Base-by-base conservation (phyloP, 2,329 filamentous ascomycete species). In the Cladobotryum mycophilum region DNA sequence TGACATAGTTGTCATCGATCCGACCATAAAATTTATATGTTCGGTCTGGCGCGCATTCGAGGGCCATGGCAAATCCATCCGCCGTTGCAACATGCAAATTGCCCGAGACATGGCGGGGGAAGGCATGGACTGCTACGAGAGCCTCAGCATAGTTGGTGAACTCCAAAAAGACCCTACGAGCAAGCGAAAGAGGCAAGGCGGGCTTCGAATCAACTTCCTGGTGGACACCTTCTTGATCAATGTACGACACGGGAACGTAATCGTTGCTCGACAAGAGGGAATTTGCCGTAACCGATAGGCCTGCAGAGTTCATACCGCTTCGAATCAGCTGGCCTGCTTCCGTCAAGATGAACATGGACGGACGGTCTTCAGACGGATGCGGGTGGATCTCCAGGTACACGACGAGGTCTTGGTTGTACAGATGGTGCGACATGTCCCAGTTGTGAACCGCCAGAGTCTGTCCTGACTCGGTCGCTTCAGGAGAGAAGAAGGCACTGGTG, bases 401-500 rank as follows among this genome's bases (percentile, higher is more conserved):
- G 18, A 59, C 48, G n/a, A 53, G 43, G 51, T 63, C 57, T 13
- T 58, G 22, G 20, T 58, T 45, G 17, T 47, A 55, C 11, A 64
- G 51, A 8, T 49, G 52, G 13, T 49, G 47, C 1, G 51, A 53
- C 55, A 63, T 60, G 58, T 81, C 78, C 79, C 78, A 82, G 53
- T 80, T 82, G 63, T 81, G 78, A 3, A 67, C 70, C 7, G 80
- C 61, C 7, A 53, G 41, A 53, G 70, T 75, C n/a, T 52, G 45
- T n/a, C 55, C 53, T 8, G 45, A 17, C 11, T 45, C 62, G 14
- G 43, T 42, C 12, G 48, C 40, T 5, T 51, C 41, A 13, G 15
- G 35, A 4, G 18, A 9, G 35, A 55, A 50, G 41, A 47, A 48
- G 12, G 80, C 56, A 12, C 73, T 72, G 2, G 78, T 81, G 57